phyloP scores from a whole-genome alignment of 2,329 filamentous ascomycete species.

The Pyrenophora tritici-repentis region DNA sequence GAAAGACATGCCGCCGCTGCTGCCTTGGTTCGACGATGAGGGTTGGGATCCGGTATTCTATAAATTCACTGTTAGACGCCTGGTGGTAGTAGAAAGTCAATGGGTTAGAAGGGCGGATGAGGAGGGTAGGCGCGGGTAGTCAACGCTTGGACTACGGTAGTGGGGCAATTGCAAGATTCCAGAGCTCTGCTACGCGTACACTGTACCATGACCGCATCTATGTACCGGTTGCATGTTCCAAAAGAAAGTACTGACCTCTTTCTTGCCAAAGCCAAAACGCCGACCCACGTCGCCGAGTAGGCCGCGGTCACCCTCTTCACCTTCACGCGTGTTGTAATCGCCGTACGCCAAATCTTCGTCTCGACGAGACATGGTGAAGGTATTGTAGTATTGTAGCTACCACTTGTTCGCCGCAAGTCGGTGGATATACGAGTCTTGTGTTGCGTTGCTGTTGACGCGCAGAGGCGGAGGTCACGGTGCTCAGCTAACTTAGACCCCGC shows the following conservation, averaged over 20 bases:
- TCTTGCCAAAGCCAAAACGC: conserved; percentile 47
- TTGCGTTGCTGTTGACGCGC: conserved; percentile 9
- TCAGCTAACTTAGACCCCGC: conserved; percentile 18
- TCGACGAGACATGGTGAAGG: conserved; percentile 40
- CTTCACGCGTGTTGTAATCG: conserved; percentile 51
- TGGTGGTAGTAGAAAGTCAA: neutral
- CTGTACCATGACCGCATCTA: conserved; percentile 21
- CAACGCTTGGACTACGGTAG: conserved; percentile 19
- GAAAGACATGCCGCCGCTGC: conserved; percentile 48
- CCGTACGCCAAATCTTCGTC: conserved; percentile 63
- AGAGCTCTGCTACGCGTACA: conserved; percentile 16
- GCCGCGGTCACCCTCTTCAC: conserved; percentile 54
- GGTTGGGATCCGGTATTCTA: conserved; percentile 31
- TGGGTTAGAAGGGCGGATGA: neutral
- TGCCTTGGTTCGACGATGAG: conserved; percentile 32
- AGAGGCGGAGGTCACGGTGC: conserved; percentile 11
- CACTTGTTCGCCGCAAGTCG: neutral
- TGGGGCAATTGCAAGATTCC: conserved; percentile 17
- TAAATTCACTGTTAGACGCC: neutral
- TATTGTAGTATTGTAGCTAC: conserved; percentile 15
- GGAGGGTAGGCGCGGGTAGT: conserved; percentile 3
- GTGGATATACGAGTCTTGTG: neutral
- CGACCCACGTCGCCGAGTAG: conserved; percentile 59
- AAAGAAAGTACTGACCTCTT: conserved; percentile 34
- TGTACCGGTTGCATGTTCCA: conserved; percentile 13